Evolutionary conservation across 2,329 filamentous ascomycete species (phyloP), one percentile per base, ranked within the genome.

Genomic region (Cercospora sp.): DNA sequence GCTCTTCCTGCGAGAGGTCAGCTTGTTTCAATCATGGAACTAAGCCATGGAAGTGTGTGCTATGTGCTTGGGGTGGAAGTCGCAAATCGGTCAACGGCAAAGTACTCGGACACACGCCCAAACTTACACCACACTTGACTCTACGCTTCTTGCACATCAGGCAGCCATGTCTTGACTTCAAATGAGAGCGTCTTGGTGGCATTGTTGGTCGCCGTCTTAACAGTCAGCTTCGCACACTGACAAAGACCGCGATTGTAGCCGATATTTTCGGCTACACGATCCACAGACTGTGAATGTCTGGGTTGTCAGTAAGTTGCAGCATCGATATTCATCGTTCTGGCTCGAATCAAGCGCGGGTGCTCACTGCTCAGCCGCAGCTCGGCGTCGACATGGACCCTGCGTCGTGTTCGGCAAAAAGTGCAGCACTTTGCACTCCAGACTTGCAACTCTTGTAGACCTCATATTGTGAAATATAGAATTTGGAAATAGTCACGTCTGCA

Each of bases 111-210:
- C 4, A 26, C 20, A 10, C 31, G 18, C 28, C 63, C 18, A 18
- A 18, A 60, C 64, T 53, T 48, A 60, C 59, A 28, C 51, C 61
- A 65, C 66, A 70, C 51, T 69, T 68, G 5, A 70, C 67, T 33
- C 67, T 60, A 7, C 69, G 64, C 18, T 48, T 63, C 64, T 70
- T 70, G 67, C 69, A 70, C 20, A 64, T 69, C 23, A 63, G 39
- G 64, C 69, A 70, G 26, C 69, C 69, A 28, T 63, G 58, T 10
- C 69, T 60, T 26, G 69, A 68, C 45, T 70, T 70, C 28, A 64
- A 58, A 58, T 70, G 69, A 28, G 69, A 69, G 23, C 69, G 57
- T 23, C 69, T 64, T 59, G 66, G 64, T 23, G 67, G 64, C 67
- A 69, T 69, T 13, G 48, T 55, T 55, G 13, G 23, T 55, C 16